Percentiles rank a stretch among this genome's conserved stretches.
Evolutionary conservation across 345 rosid genomes (phyloP).

Genomic region (Melaleuca alternifolia): DNA sequence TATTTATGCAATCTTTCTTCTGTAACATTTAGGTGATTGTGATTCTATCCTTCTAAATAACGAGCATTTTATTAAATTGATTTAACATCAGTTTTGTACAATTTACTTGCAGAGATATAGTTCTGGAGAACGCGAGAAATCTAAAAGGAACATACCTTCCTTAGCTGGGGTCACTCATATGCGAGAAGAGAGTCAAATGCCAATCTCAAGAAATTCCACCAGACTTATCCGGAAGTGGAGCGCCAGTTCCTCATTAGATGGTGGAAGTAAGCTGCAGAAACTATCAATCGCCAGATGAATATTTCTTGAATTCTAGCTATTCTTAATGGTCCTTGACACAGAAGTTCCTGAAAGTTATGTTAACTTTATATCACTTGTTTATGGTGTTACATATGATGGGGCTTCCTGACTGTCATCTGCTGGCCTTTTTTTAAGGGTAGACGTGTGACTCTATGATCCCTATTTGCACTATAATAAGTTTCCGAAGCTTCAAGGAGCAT

Average conservation of each 20-base stretch:
- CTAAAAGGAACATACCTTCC: conserved; percentile 42
- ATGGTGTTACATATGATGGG: neutral
- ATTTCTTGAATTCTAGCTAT: neutral
- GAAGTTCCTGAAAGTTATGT: neutral
- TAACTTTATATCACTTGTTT: neutral
- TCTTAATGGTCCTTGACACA: neutral
- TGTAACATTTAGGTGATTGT: neutral
- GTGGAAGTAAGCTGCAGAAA: conserved; percentile 31
- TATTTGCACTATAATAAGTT: neutral
- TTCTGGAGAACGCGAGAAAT: conserved; percentile 60
- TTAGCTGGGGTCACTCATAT: conserved; percentile 31
- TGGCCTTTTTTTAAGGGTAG: too few relatives aligned
- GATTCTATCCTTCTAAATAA: neutral
- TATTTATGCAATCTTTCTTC: neutral
- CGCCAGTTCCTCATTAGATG: conserved; percentile 28
- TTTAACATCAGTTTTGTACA: neutral
- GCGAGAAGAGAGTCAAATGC: conserved; percentile 58
- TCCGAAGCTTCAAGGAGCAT: neutral
- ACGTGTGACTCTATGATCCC: neutral
- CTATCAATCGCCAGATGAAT: neutral
- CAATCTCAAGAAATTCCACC: conserved; percentile 43
- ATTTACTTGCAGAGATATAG: conserved; percentile 45
- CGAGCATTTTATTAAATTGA: neutral
- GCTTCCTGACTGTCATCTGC: too few relatives aligned
- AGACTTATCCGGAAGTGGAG: conserved; percentile 49